phyloP scores from a whole-genome alignment of 129 eudicot genomes.

The Cynara cardunculus region DNA sequence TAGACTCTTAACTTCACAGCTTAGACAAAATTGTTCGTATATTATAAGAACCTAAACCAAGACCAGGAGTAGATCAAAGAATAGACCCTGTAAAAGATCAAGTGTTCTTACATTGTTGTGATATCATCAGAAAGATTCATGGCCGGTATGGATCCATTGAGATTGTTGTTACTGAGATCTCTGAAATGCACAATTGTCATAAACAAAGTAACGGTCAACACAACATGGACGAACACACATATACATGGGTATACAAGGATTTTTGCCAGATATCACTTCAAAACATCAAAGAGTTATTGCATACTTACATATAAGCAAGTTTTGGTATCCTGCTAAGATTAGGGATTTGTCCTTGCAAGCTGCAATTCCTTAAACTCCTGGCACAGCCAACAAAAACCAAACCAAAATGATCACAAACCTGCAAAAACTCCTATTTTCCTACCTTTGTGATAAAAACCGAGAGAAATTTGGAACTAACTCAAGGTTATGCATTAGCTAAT shows the following conservation, averaged over 20 bases:
- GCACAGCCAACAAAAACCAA: conserved; percentile 16
- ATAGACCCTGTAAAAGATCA: background rate
- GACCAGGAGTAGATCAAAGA: background rate
- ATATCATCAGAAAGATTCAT: conserved; percentile 48
- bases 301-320: conserved; percentile 69
- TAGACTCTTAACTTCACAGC: background rate
- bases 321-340: conserved; percentile 60
- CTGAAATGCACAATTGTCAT: conserved; percentile 37
- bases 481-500: background rate
- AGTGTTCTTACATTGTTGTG: conserved; percentile 70
- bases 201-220: conserved; percentile 6
- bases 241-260: background rate
- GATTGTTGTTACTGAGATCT: conserved; percentile 67
- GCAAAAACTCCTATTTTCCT: background rate
- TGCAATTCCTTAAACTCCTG: conserved; percentile 96
- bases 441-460: background rate
- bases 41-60: background rate
- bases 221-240: background rate
- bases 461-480: background rate
- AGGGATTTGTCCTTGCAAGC: conserved; percentile 74
- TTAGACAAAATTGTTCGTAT: background rate
- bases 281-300: background rate
- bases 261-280: background rate
- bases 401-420: background rate
- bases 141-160: conserved; percentile 59